Conservation (phyloP, 2,329 filamentous ascomycete species). For the Madurella fahalii region DNA sequence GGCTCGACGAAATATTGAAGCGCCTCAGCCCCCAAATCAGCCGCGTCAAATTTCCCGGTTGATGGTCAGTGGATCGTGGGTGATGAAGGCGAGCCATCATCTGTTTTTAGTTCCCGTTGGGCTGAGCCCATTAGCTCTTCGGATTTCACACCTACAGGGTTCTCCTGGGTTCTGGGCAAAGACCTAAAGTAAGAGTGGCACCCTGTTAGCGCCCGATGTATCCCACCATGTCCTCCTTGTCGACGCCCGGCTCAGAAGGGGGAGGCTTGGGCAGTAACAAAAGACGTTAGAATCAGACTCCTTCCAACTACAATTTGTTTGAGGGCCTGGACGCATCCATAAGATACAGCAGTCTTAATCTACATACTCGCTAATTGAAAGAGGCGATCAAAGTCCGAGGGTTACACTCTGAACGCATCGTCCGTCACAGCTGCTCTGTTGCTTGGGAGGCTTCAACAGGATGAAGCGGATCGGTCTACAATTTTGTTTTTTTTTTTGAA, state of each 20-base stretch:
- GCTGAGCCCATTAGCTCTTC: slow-evolving; percentile 21
- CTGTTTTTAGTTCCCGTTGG: slow-evolving; percentile 31
- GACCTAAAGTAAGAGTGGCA: background rate
- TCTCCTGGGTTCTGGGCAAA: slow-evolving; percentile 1
- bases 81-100: slow-evolving; percentile 16
- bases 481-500: too few species aligned
- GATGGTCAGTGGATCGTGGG: slow-evolving; percentile 22
- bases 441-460: too few species aligned
- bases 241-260: slow-evolving; percentile 8
- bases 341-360: background rate
- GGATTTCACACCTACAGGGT: slow-evolving; percentile 15
- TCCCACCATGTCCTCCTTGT: background rate
- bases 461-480: too few species aligned
- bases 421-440: too few species aligned
- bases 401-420: too few species aligned
- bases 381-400: too few species aligned
- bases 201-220: slow-evolving; percentile 14
- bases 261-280: slow-evolving; percentile 8
- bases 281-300: background rate
- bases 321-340: background rate
- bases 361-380: too few species aligned
- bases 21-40: slow-evolving; percentile 15
- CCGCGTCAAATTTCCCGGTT: slow-evolving; percentile 21
- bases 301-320: background rate
- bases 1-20: slow-evolving; percentile 13